A percentile compares a stretch with the other conserved stretches of the same genome.
phyloP scores from a whole-genome alignment of 345 rosid species.

The Euphorbia lathyris region DNA sequence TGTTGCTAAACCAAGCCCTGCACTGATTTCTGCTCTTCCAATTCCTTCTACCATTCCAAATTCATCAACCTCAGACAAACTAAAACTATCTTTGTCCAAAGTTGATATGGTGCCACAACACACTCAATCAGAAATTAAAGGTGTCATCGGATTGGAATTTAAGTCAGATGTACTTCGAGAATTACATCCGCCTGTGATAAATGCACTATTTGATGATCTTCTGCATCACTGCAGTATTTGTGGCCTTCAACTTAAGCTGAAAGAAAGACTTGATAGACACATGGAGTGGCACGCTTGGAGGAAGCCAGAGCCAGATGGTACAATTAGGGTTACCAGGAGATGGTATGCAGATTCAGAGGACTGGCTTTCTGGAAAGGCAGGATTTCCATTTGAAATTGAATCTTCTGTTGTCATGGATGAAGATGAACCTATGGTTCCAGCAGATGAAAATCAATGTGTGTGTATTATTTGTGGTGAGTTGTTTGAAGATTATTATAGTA shows the following conservation, averaged over 20 bases:
- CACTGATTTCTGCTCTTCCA: slow-evolving; percentile 33
- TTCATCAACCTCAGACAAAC: slow-evolving; percentile 36
- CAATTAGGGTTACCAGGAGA: slow-evolving; percentile 40
- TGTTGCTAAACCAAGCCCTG: slow-evolving; percentile 32
- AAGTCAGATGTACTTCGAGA: slow-evolving; percentile 70
- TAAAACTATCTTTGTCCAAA: slow-evolving; percentile 32
- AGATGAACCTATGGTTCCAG: slow-evolving; percentile 53
- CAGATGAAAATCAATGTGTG: slow-evolving; percentile 79
- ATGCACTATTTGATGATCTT: slow-evolving; percentile 56
- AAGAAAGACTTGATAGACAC: slow-evolving; percentile 67
- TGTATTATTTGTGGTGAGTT: slow-evolving; percentile 86
- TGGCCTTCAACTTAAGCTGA: slow-evolving; percentile 63
- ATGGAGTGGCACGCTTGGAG: slow-evolving; percentile 67
- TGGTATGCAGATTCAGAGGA: slow-evolving; percentile 65
- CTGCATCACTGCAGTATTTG: slow-evolving; percentile 74
- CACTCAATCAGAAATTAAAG: slow-evolving; percentile 27
- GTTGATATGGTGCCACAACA: slow-evolving; percentile 33
- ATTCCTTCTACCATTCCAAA: slow-evolving; percentile 34
- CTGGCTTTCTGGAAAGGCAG: slow-evolving; percentile 59
- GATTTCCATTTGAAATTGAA: slow-evolving; percentile 39
- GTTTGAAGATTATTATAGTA: slow-evolving; percentile 78
- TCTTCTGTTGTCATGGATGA: slow-evolving; percentile 25
- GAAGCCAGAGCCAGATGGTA: slow-evolving; percentile 34
- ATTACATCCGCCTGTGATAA: slow-evolving; percentile 68
- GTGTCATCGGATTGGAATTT: slow-evolving; percentile 69